A percentile compares a stretch with the other conserved stretches of the same genome.
Evolutionary conservation across 352 stramenopile genomes (phyloP).

Genomic region (Pythium guiyangense): DNA sequence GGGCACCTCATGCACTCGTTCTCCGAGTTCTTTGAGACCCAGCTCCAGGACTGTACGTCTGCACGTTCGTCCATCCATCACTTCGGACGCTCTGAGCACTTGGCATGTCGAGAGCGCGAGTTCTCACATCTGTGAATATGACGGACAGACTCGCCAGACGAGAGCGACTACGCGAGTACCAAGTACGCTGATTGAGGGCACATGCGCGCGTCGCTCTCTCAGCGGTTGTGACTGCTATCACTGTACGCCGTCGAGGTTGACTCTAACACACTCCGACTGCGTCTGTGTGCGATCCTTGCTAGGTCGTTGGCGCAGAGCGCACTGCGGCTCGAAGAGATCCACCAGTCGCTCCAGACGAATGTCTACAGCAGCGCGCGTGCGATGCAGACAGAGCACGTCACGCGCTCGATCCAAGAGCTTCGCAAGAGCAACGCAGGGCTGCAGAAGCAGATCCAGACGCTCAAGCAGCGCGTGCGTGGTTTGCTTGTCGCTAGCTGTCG

Average conservation of each 20-base stretch:
- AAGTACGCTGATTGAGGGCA: conserved; percentile 12
- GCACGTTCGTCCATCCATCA: too few relatives aligned
- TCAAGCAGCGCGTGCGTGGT: conserved; percentile 46
- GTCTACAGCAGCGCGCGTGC: conserved; percentile 38
- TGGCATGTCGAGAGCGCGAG: too few relatives aligned
- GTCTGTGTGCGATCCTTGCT: neutral
- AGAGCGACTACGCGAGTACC: conserved; percentile 17
- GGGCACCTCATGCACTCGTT: conserved; percentile 48
- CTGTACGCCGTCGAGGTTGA: too few relatives aligned
- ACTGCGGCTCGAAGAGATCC: conserved; percentile 51
- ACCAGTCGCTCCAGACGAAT: conserved; percentile 48
- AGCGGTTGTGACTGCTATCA: too few relatives aligned
- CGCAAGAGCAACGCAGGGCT: conserved; percentile 31
- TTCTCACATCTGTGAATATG: too few relatives aligned
- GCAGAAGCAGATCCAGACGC: conserved; percentile 37
- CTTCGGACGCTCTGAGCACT: too few relatives aligned
- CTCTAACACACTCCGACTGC: too few relatives aligned
- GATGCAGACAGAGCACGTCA: conserved; percentile 37
- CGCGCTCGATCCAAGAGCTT: conserved; percentile 40
- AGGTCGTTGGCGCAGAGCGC: conserved; percentile 45
- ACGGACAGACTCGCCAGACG: conserved; percentile 12
- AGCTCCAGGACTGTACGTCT: conserved; percentile 35
- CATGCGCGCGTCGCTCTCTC: neutral
- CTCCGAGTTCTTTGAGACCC: conserved; percentile 53
- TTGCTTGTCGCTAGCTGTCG: too few relatives aligned